Evolutionary conservation across 768 basidiomycete species (phyloP).

Genomic region (Kwoniella newhampshirensis): DNA sequence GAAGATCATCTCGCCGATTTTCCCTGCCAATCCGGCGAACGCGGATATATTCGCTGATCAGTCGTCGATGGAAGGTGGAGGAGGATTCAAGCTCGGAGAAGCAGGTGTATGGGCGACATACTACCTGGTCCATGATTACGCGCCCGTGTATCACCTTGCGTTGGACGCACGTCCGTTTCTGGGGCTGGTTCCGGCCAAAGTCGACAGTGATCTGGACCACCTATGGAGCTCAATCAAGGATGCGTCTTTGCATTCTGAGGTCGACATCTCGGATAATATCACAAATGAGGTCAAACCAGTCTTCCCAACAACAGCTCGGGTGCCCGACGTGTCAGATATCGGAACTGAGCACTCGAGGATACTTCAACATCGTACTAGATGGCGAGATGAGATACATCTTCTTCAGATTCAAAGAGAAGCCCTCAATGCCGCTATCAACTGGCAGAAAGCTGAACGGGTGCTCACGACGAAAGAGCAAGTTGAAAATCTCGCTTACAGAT

Average conservation of each 20-base stretch:
- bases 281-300: constrained; percentile 5
- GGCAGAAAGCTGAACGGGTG: constrained; percentile 9
- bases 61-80: constrained; percentile 55
- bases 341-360: constrained; percentile 1
- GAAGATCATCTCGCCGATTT: constrained; percentile 64
- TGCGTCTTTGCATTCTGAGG: constrained; percentile 18
- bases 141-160: constrained; percentile 66
- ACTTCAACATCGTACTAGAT: constrained; percentile 14
- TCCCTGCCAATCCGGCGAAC: constrained; percentile 56
- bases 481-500: constrained; percentile 27
- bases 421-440: constrained; percentile 22
- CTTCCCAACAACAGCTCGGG: constrained; percentile 6
- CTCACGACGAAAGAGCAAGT: constrained; percentile 24
- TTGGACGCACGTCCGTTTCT: constrained; percentile 60
- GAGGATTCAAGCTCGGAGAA: constrained; percentile 22
- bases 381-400: constrained; percentile 21
- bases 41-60: constrained; percentile 55
- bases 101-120: constrained; percentile 35
- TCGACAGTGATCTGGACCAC: constrained; percentile 30
- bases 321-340: constrained; percentile 7
- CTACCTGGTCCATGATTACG: constrained; percentile 64
- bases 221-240: constrained; percentile 23
- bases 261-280: constrained; percentile 8
- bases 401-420: constrained; percentile 26
- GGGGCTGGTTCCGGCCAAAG: constrained; percentile 58